Evolutionary conservation across 2,329 filamentous ascomycete genomes (phyloP), one percentile per base, ranked within the genome.

Genomic region (Gnomoniopsis sp.): DNA sequence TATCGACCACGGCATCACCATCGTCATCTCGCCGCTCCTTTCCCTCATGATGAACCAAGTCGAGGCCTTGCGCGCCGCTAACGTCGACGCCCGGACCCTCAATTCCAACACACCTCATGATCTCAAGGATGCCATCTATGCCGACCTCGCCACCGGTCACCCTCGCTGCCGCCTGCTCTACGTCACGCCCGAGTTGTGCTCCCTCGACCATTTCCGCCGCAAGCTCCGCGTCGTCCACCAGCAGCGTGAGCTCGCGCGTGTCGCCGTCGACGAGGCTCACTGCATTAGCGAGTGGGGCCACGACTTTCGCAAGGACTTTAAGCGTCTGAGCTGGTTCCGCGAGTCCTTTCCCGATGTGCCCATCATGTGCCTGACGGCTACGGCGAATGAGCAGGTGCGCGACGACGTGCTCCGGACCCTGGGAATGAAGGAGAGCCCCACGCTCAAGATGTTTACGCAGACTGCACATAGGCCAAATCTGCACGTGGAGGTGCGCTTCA

Each of bases 201-300:
- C 88, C 36, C 83, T 85, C 4, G 84, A 91, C 61, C 80, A 82
- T 58, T 97, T 98, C 72, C 88, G 93, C 43, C 83, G 86, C 61
- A 84, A 87, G 51, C 77, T 97, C 10, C 81, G 83, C 61, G 77
- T 89, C 4, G 88, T 97, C 15, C 79, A 97, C 69, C 78, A 85
- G 59, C 92, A 97, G 71, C 84, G 84, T 58, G 91, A 97, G 73
- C 83, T 98, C n/a, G 88, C 89, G 11, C 86, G 93, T 15, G 85
- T 98, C 63, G 93, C 90, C 50, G 87, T 98, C 58, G 93, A 98
- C 69, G 93, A 98, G 75, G 93, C 93, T 2, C 93, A 98, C 72
- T 98, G 93, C 72, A 96, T 98, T 65, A 96, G 91, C 23, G 93
- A 97, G 86, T 97, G 93, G 93, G 93, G 93, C 1, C 93, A 98